phyloP scores from a whole-genome alignment of 1,284 basidiomycete genomes.

The Ceratobasidium sp. region DNA sequence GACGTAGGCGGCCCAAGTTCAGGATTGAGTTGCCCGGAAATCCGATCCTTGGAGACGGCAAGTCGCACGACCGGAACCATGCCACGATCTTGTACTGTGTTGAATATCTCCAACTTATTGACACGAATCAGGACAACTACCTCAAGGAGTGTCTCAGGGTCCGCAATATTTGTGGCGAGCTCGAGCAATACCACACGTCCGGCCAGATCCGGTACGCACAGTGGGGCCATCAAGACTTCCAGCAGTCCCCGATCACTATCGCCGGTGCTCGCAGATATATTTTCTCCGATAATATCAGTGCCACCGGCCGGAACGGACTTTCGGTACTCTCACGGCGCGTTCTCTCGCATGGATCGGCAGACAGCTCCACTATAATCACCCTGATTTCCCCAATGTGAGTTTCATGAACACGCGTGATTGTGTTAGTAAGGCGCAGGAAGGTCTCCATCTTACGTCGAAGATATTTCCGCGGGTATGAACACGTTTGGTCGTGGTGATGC shows the following conservation, averaged over 20 bases:
- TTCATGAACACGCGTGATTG: conserved; percentile 99
- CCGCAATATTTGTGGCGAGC: conserved; percentile 95
- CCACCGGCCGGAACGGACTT: conserved; percentile 99
- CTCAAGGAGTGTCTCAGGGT: conserved; percentile 99
- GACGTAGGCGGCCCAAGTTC: conserved; percentile 94
- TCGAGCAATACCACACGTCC: conserved; percentile 92
- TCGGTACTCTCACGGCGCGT: conserved; percentile 95
- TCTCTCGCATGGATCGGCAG: conserved; percentile 98
- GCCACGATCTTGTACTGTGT: conserved; percentile 99
- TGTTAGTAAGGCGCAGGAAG: conserved; percentile 99
- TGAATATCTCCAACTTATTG: conserved; percentile 98
- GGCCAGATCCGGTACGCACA: conserved; percentile 92
- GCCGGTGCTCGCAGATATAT: conserved; percentile 99
- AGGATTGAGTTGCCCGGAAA: conserved; percentile 98
- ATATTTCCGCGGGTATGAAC: conserved; percentile 99
- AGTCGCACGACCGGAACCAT: conserved; percentile 99
- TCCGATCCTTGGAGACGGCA: conserved; percentile 98
- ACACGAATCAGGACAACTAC: conserved; percentile 99
- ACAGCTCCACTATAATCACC: conserved; percentile 98
- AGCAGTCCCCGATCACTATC: conserved; percentile 93
- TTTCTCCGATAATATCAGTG: conserved; percentile 99
- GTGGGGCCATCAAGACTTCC: conserved; percentile 89
- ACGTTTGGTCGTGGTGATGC: conserved; percentile 96
- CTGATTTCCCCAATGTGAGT: conserved; percentile 97
- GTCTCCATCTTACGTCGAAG: conserved; percentile 98